These are phyloP conservation scores for Blastocystis sp. DNA, from an alignment of 352 stramenopile genomes.

Conservation along the genomic window DNA sequence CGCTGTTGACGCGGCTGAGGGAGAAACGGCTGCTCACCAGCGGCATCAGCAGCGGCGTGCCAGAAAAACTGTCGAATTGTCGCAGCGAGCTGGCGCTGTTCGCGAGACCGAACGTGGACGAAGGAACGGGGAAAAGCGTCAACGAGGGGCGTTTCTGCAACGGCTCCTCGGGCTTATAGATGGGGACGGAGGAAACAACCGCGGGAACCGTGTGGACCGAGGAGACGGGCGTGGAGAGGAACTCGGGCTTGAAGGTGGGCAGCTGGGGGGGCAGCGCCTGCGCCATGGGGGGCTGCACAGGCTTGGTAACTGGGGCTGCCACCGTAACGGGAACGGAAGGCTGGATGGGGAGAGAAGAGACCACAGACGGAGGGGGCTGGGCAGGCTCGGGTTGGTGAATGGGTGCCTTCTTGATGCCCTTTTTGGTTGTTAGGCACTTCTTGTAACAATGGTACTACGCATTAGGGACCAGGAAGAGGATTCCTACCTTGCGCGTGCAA, in stretches of 20 bases:
- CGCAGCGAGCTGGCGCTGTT: neutral
- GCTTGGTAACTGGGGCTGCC: neutral
- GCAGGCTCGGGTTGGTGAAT: no score
- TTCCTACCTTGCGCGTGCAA: constrained; percentile 11
- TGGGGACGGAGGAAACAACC: neutral
- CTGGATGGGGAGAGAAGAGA: neutral
- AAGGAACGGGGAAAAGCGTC: neutral
- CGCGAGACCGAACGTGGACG: neutral
- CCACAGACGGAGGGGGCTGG: no score
- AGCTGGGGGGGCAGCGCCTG: neutral
- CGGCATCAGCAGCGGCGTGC: neutral
- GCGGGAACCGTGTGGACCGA: neutral
- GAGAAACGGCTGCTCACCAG: neutral
- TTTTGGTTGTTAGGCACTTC: constrained; percentile 48
- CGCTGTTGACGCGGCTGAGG: neutral
- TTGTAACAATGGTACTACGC: constrained; percentile 47
- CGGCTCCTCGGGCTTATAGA: neutral
- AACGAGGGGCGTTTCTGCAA: neutral
- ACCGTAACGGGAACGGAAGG: neutral
- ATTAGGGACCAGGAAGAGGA: neutral
- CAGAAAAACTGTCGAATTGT: neutral
- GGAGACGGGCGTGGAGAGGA: neutral
- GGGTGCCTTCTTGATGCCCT: constrained; percentile 17
- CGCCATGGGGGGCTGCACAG: neutral
- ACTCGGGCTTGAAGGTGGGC: neutral